Evolutionary conservation across 106 monocot genomes (phyloP).

Genomic region (Allium fistulosum): DNA sequence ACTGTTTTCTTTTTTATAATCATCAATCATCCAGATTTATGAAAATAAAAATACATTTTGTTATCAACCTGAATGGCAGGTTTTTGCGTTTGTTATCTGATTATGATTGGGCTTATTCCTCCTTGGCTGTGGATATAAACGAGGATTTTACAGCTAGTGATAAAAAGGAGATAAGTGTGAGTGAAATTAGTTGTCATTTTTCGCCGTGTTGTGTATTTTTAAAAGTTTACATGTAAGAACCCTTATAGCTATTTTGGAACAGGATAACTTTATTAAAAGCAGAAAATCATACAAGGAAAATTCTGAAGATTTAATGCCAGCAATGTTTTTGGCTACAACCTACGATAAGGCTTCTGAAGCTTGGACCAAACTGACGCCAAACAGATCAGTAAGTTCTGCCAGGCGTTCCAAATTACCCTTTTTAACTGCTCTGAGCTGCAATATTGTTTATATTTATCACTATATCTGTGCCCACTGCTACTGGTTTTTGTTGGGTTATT

Average conservation of each 20-base stretch:
- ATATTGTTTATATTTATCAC: too few species aligned
- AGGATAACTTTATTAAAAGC: conserved; percentile 65
- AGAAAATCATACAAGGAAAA: conserved; percentile 66
- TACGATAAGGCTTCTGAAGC: conserved; percentile 88
- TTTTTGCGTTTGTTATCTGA: conserved; percentile 78
- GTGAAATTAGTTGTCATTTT: conserved; percentile 1
- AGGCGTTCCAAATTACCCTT: neutral
- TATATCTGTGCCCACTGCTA: too few species aligned
- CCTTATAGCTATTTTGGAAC: conserved; percentile 3
- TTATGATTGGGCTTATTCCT: conserved; percentile 78
- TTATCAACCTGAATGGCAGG: conserved; percentile 22
- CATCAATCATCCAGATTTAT: too few species aligned
- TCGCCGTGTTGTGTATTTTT: neutral
- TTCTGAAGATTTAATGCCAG: conserved; percentile 33
- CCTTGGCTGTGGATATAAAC: conserved; percentile 89
- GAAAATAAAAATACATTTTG: too few species aligned
- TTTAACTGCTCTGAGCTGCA: too few species aligned
- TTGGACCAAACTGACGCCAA: conserved; percentile 83
- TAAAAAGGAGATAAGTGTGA: conserved; percentile 70
- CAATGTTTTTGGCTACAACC: conserved; percentile 86
- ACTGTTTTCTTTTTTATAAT: too few species aligned
- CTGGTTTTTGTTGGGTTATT: neutral
- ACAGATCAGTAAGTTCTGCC: conserved; percentile 28
- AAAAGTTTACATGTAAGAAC: neutral
- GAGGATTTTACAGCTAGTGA: conserved; percentile 50